Evolutionary conservation across 1,284 basidiomycete genomes (phyloP), one percentile per base, ranked within the genome.

Genomic region (Fistulinella cinereoalba): DNA sequence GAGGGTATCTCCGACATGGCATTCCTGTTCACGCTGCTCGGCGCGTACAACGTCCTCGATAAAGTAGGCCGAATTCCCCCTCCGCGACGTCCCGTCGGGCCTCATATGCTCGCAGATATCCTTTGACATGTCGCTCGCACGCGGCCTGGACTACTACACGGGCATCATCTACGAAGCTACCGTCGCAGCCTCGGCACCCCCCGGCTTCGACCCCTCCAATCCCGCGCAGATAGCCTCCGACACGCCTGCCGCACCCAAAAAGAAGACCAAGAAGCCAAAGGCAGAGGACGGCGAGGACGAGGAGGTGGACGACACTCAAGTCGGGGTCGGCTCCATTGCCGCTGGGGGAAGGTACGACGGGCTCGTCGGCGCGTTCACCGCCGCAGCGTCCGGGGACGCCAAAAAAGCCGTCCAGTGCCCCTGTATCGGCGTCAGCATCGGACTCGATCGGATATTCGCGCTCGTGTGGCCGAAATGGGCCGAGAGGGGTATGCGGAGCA

Each of bases 101-200:
- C 44, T 49, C 34, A 57, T 23, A 33, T 13, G 12, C 39, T 16
- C 25, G 18, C 56, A 93, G 88, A 81, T 98, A 62, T 95, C 92
- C 8, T 98, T 99, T 65, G 96, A 99, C 70, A 81, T 99, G 57
- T 96, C 92, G 8, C 81, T 99, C 19, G 97, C 97, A 8, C 85
- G 97, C 28, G 96, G 96, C 21, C 79, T 99, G 29, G 97, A 99
- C 69, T 99, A 99, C 71, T 98, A 99, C 72, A 99, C 96, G 1
- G 96, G 97, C 32, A 85, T 99, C 62, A 99, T 99, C 66, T 98
- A 97, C 73, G 97, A 99, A 71, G 97, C 93, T 33, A 81, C 94
- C 57, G 91, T 93, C 21, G 92, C 92, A 59, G 91, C 85, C 1
- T 97, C 94, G 9, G 94, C 95, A 0, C 94, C 96, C 1, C 92